Evolutionary conservation across 345 rosid species (phyloP), one percentile per base, ranked within the genome.

Genomic region (Salix viminalis): DNA sequence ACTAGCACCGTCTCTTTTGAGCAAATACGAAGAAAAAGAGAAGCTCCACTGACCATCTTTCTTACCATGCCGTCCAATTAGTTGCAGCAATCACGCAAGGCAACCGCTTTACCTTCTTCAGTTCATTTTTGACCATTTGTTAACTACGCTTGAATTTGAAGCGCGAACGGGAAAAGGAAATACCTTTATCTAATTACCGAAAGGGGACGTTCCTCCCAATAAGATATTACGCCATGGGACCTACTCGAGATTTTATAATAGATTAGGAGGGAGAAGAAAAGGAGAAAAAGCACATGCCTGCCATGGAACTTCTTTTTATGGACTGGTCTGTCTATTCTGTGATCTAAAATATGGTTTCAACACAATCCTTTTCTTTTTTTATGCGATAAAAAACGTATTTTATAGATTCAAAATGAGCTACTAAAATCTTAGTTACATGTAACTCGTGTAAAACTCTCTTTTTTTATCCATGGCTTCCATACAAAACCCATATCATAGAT

Each of bases 231-330:
- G 44, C 37, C 12, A 23, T 28, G 58, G 75, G 80, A 76, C 64
- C 86, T 73, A 34, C 16, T 6, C 9, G 56, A 64, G 65, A 65
- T 79, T 68, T 76, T 30, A 48, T 30, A 19, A n/a, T 34, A 21
- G 79, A 83, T 28, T 14, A 5, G 67, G 46, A 4, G 69, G 8
- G 48, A 71, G 72, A 61, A 64, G 15, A 69, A 70, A 71, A 66
- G 61, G 71, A 4, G 52, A 21, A 19, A 34, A 24, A 19, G 80
- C 83, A 81, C 81, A 80, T 80, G 88, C 76, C 32, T n/a, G 77
- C 79, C 79, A 70, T 23, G 75, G 81, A 75, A 64, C 79, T 74
- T 76, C 85, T 82, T 79, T 84, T 76, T 48, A 84, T 71, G 79
- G 79, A 37, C 65, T 15, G 60, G 77, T 19, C 37, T 23, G 24